A percentile compares a stretch with the other conserved stretches of the same genome.
Conservation (phyloP, 2,329 filamentous ascomycete species). For the Geosmithia morbida region DNA sequence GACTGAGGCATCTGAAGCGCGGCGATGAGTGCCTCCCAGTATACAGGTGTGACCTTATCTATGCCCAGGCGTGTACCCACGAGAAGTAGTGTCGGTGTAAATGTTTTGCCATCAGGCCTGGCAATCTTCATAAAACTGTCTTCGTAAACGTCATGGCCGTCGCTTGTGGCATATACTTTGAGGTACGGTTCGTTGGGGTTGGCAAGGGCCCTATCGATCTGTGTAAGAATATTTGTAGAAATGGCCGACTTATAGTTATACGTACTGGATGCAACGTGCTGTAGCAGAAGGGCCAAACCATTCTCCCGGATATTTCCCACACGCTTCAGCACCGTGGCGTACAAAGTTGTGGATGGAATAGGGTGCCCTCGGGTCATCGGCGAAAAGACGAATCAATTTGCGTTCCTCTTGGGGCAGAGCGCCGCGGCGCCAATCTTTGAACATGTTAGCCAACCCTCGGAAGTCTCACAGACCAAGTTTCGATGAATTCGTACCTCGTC, state of each 20-base stretch:
- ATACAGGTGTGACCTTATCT: constrained; percentile 85
- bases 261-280: constrained; percentile 83
- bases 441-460: not conserved
- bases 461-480: not conserved
- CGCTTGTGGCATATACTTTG: constrained; percentile 77
- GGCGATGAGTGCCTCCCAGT: constrained; percentile 84
- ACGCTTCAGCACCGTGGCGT: constrained; percentile 68
- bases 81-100: constrained; percentile 76
- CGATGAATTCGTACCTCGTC: constrained; percentile 48
- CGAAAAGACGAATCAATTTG: constrained; percentile 64
- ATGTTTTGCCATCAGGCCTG: constrained; percentile 46
- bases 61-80: constrained; percentile 84
- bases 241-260: not conserved
- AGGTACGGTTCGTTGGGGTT: constrained; percentile 51
- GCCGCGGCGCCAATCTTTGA: constrained; percentile 59
- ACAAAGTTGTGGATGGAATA: constrained; percentile 97
- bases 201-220: constrained; percentile 49
- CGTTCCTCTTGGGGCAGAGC: constrained; percentile 45
- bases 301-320: constrained; percentile 88
- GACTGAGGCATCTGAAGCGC: constrained; percentile 79
- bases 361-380: constrained; percentile 71
- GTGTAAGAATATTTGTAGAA: constrained; percentile 1
- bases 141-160: constrained; percentile 86
- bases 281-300: constrained; percentile 99
- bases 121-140: constrained; percentile 74